Evolutionary conservation across 345 rosid species (phyloP), one percentile per base, ranked within the genome.

Genomic region (Eucalyptus polybractea): DNA sequence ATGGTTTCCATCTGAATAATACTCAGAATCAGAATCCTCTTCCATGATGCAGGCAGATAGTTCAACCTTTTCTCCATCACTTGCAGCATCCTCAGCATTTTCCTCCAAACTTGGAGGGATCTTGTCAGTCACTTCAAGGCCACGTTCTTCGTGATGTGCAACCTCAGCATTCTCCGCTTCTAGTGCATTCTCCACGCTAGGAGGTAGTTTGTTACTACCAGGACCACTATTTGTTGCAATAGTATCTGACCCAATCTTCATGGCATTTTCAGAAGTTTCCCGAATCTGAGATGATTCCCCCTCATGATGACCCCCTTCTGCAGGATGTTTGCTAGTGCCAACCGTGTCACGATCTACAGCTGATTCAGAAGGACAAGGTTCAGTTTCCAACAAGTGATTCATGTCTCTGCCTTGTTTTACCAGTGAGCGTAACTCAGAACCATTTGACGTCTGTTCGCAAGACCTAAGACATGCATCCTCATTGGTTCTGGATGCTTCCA

Each of bases 61-160:
- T 93, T 91, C 94, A 88, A 94, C 86, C 90, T 94, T 95, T 91
- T 93, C 97, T 91, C 93, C 95, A 45, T 95, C 95, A 88, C 95
- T 93, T 60, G 58, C 90, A 60, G 92, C 87, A 91, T 51, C 90
- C 86, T 92, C 95, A 89, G 87, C 94, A 90, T 90, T 90, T 89
- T 89, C 95, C 88, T 80, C 88, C 88, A 90, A 90, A 86, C 89
- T 92, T 83, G 90, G 89, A 22, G 76, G 37, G 86, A 88, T 93
- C 86, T 90, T 89, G 87, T 29, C 53, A 19, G 56, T 19, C 87
- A 91, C 91, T 67, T 86, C 53, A 86, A 90, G 87, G 69, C 90
- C 88, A 58, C 56, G 88, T 49, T 90, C 92, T 13, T 81, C 24
- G 53, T 91, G 89, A 89, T 91, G 83, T 19, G 45, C 92, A 54